Evolutionary conservation across 495 filamentous ascomycete species (phyloP).

Genomic region (Hypoxylon lienhwacheense): DNA sequence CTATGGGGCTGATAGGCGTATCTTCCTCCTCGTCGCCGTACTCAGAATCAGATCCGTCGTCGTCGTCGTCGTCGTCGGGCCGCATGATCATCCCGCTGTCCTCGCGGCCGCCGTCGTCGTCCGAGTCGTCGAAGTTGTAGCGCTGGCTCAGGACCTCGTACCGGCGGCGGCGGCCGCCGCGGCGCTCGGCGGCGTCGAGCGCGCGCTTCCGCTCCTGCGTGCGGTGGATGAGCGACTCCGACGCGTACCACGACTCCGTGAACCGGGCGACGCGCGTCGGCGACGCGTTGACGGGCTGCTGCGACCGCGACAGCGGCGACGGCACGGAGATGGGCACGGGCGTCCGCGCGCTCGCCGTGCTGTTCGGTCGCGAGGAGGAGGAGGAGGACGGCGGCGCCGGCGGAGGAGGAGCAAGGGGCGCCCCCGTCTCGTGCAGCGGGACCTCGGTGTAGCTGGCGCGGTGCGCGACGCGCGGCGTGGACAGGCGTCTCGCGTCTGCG

Average conservation of each 20-base stretch:
- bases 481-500: slow-evolving; percentile 47
- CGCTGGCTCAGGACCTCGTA: slow-evolving; percentile 51
- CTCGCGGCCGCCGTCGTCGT: slow-evolving; percentile 28
- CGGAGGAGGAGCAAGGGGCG: slow-evolving; percentile 33
- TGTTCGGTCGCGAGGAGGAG: slow-evolving; percentile 38
- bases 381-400: slow-evolving; percentile 33
- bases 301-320: too few relatives aligned
- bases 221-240: slow-evolving; percentile 56
- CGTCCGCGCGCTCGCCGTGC: slow-evolving; percentile 31
- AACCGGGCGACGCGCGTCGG: slow-evolving; percentile 62
- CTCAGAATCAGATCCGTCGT: slow-evolving; percentile 39
- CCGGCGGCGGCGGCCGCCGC: slow-evolving; percentile 49
- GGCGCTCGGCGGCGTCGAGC: slow-evolving; percentile 44
- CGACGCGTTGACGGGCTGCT: slow-evolving; percentile 46
- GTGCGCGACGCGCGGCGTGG: slow-evolving; percentile 36
- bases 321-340: too few relatives aligned
- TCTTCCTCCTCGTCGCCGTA: slow-evolving; percentile 31
- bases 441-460: slow-evolving; percentile 46
- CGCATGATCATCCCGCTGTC: slow-evolving; percentile 5
- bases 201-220: slow-evolving; percentile 49
- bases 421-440: slow-evolving; percentile 42
- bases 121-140: slow-evolving; percentile 51
- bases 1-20: slow-evolving; percentile 26
- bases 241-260: slow-evolving; percentile 61
- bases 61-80: neutral